Base-by-base conservation (phyloP, 1,284 basidiomycete genomes). In the Cutaneotrichosporon daszewskae region DNA sequence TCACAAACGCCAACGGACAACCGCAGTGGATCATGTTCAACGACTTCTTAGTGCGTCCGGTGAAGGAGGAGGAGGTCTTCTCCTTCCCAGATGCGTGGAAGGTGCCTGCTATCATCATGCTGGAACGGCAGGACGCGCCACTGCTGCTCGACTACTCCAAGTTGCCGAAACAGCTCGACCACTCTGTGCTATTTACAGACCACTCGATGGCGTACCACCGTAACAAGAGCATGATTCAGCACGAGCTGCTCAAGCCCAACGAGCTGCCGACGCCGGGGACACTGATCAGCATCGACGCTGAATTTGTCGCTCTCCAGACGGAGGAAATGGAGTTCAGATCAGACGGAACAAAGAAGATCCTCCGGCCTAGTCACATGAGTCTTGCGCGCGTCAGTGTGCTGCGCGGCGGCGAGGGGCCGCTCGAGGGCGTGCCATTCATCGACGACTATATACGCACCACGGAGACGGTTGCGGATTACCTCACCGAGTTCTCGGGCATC, bases 381-480 rank as follows among this genome's bases (percentile, higher is more conserved):
- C 77, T 98, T 2, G 95, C 95, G 14, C 81, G 95, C 18, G 94
- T 99, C 0, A 96, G 91, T 1, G 92, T 96, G 2, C 70, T 98
- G 35, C 80, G 95, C 6, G 92, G 91, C 6, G 79, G 87, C 55
- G n/a, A n/a, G n/a, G 90, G 87, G 0, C 72, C 75, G 0, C 80
- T 81, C 53, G 81, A 86, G 59, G 87, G 86, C 7, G 69, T 84
- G 13, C 90, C 94, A 1, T 96, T 97, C 71, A 96, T 99, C 59
- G 95, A 98, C 58, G 95, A 98, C 62, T 88, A 98, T 60, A 97
- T 98, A 38, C 85, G 90, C 59, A 96, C 91, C 1, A 92, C 85
- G 55, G 95, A 96, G 64, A 78, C 81, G 3, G 87, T 99, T 35
- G 88, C 96, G 11, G 91, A 98, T 71, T 97, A 97, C 65, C 73